Evolutionary conservation across 176 grass and related monocot genomes (phyloP).

Genomic region (Puya raimondii): DNA sequence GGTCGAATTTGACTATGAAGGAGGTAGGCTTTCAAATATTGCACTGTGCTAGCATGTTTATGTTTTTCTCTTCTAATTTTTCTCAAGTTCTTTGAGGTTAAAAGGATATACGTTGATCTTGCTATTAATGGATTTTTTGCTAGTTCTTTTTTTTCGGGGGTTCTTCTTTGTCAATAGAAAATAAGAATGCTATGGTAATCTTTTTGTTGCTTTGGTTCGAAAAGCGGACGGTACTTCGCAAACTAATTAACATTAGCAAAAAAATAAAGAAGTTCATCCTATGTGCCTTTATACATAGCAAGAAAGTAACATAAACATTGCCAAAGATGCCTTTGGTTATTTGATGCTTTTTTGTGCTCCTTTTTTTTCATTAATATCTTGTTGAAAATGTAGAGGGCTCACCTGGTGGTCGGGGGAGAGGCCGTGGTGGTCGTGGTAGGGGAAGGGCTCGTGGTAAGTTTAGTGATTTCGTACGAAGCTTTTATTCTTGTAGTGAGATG

Average conservation of each 20-base stretch:
- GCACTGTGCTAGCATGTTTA: neutral
- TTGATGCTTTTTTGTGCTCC: neutral
- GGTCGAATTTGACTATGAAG: slow-evolving; percentile 70
- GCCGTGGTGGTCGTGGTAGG: slow-evolving; percentile 42
- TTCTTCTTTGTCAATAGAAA: too few relatives aligned
- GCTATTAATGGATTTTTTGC: too few relatives aligned
- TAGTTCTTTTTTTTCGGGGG: too few relatives aligned
- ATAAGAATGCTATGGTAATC: too few relatives aligned
- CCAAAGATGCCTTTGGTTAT: too few relatives aligned
- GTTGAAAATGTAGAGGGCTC: slow-evolving; percentile 52
- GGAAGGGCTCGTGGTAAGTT: slow-evolving; percentile 35
- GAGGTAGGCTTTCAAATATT: slow-evolving; percentile 36
- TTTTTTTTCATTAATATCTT: slow-evolving; percentile 17
- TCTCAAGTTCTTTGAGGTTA: neutral
- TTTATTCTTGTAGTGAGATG: too few relatives aligned
- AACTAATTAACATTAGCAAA: too few relatives aligned
- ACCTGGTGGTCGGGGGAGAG: slow-evolving; percentile 62
- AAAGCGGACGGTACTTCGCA: too few relatives aligned
- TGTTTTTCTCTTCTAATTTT: neutral
- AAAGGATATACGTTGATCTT: too few relatives aligned
- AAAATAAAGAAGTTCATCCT: too few relatives aligned
- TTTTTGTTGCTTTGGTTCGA: too few relatives aligned
- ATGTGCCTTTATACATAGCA: neutral
- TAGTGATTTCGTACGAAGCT: neutral
- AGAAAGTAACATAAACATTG: neutral